A percentile compares a stretch with the other conserved stretches of the same genome.
phyloP scores from a whole-genome alignment of 1,284 basidiomycete species.

The Puccinia coronata region DNA sequence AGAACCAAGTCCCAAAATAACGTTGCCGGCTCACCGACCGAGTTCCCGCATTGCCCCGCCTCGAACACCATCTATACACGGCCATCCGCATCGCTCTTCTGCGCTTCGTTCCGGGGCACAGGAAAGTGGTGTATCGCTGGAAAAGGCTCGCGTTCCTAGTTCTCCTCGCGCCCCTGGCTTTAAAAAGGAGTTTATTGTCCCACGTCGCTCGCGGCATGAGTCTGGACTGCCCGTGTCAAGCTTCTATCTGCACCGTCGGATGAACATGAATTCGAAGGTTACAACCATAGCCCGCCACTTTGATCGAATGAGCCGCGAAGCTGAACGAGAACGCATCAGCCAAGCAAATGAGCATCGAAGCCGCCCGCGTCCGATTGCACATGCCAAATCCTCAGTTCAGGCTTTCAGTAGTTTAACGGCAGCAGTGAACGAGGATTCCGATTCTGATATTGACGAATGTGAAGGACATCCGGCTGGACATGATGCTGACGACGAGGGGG shows the following conservation, averaged over 20 bases:
- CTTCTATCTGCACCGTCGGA: slow-evolving; percentile 37
- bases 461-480: slow-evolving; percentile 45
- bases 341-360: slow-evolving; percentile 67
- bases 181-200: slow-evolving; percentile 17
- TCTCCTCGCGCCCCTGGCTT: slow-evolving; percentile 19
- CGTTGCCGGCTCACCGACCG: slow-evolving; percentile 24
- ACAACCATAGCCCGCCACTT: slow-evolving; percentile 64
- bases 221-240: slow-evolving; percentile 44
- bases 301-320: slow-evolving; percentile 63
- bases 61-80: slow-evolving; percentile 4
- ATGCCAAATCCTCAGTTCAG: slow-evolving; percentile 83
- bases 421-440: slow-evolving; percentile 81
- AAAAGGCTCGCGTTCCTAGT: slow-evolving; percentile 1
- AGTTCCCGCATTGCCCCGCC: slow-evolving; percentile 1
- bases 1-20: not conserved
- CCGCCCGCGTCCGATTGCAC: slow-evolving; percentile 87
- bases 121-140: not conserved
- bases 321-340: slow-evolving; percentile 63
- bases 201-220: slow-evolving; percentile 29
- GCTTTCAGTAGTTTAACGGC: slow-evolving; percentile 88
- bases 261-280: slow-evolving; percentile 58
- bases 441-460: slow-evolving; percentile 54
- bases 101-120: slow-evolving; percentile 5
- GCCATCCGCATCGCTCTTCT: not conserved
- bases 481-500: slow-evolving; percentile 50